Percentiles rank a stretch among this genome's conserved stretches.
Evolutionary conservation across 2,329 filamentous ascomycete species (phyloP).

Genomic region (Didymella exigua): DNA sequence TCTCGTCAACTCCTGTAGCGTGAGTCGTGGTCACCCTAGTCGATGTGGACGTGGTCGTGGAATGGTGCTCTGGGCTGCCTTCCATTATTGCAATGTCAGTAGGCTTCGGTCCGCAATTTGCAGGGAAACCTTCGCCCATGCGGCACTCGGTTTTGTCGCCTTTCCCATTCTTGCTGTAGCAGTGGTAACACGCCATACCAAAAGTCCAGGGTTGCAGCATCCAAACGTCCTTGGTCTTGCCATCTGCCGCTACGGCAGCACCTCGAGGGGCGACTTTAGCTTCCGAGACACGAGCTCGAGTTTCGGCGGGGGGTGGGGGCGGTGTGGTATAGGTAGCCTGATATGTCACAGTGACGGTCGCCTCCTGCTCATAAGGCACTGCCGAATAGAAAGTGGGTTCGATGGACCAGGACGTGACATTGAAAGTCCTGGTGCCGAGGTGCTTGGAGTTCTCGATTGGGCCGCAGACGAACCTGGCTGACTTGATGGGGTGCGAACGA

Average conservation of each 20-base stretch:
- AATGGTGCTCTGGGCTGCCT: constrained; percentile 1
- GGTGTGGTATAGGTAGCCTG: neutral
- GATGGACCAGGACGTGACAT: constrained; percentile 23
- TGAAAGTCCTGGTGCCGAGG: constrained; percentile 3
- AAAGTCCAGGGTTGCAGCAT: constrained; percentile 35
- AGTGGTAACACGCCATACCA: constrained; percentile 30
- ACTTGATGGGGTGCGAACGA: neutral
- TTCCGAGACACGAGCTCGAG: too few species aligned
- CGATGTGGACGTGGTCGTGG: neutral
- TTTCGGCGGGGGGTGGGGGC: too few species aligned
- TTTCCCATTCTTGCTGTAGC: constrained; percentile 26
- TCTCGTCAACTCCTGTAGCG: neutral
- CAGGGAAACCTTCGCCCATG: constrained; percentile 7
- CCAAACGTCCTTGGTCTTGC: constrained; percentile 25
- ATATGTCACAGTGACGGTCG: neutral
- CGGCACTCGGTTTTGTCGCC: constrained; percentile 26
- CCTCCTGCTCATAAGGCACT: neutral
- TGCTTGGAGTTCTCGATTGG: neutral
- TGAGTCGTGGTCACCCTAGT: neutral
- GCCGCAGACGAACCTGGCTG: constrained; percentile 26
- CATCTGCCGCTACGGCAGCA: neutral
- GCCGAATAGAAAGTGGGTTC: constrained; percentile 9
- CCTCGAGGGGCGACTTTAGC: neutral
- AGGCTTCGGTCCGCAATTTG: constrained; percentile 15
- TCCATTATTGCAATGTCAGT: neutral